Base-by-base conservation (phyloP, 2,329 filamentous ascomycete species). In the Claviceps sp. region DNA sequence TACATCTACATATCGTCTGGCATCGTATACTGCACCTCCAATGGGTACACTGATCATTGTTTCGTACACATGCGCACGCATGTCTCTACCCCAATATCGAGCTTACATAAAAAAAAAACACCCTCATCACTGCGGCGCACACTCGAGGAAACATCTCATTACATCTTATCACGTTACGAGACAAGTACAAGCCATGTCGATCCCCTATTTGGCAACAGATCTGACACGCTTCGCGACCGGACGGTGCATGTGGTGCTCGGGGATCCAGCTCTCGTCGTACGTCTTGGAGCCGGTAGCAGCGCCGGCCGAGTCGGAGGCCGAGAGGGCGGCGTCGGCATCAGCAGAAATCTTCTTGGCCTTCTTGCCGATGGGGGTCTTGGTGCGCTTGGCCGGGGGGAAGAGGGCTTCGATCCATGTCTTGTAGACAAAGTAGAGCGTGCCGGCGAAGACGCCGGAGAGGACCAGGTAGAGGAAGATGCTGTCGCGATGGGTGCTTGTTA, bases 381-480 rank as follows among this genome's bases (percentile, higher is more conserved):
- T 73, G 73, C 82, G 81, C 74, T 89, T 87, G 59, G 85, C 83
- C 76, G 95, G 89, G 48, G 93, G 91, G 77, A 97, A 95, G 66
- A 98, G 86, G 14, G 89, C 84, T 63, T 89, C 87, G 71, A 98
- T 86, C 89, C 91, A 97, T 64, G 91, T 95, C 75, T 85, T 93
- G 81, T 98, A 98, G 73, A 96, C 89, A 71, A 95, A 95, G 81
- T 91, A 96, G 67, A 85, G 80, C 51, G 84, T 89, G 56, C 86
- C 89, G 58, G 72, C 81, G 67, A 95, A 94, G 57, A 77, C 80
- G 56, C 78, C 83, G 51, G 84, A 75, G 61, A 98, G 85, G 75
- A 97, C 84, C 66, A 95, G 77, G 76, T 97, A 97, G 57, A 98
- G 82, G 82, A 98, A 98, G 73, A 97, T 89, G 66, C 93, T 97